Evolutionary conservation across 441 rosid species (phyloP).

Genomic region (Eruca vesicaria): DNA sequence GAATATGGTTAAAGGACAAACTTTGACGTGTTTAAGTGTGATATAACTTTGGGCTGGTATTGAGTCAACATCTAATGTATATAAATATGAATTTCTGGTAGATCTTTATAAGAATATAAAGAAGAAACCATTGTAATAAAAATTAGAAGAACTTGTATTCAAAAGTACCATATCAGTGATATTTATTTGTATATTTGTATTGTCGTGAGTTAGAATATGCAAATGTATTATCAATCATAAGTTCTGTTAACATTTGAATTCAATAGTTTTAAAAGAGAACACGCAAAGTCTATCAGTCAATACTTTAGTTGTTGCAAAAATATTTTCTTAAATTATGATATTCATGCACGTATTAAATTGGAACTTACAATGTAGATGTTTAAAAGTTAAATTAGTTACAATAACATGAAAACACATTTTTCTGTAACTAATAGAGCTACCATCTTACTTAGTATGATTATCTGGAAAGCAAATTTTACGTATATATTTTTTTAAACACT

Average conservation of each 20-base stretch:
- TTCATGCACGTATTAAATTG: background rate
- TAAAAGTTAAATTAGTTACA: background rate
- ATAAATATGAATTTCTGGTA: background rate
- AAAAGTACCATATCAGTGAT: background rate
- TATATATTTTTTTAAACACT: too few species aligned
- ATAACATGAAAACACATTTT: background rate
- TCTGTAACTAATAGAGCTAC: background rate
- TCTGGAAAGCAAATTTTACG: background rate
- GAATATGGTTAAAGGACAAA: background rate
- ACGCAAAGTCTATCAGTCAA: background rate
- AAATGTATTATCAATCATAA: slow-evolving; percentile 1
- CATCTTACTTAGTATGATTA: background rate
- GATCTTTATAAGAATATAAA: background rate
- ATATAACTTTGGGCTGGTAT: background rate
- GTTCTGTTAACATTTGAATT: background rate
- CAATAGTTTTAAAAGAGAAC: background rate
- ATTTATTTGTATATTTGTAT: background rate
- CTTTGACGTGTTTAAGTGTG: background rate
- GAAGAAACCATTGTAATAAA: background rate
- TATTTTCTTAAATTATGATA: background rate
- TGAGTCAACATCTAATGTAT: background rate
- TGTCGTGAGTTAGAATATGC: background rate
- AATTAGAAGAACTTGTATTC: background rate
- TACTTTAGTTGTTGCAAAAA: background rate
- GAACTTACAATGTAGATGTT: background rate